A percentile compares a stretch with the other conserved stretches of the same genome.
Conservation (phyloP, 345 rosid species). For the Gossypium rotundifolium region DNA sequence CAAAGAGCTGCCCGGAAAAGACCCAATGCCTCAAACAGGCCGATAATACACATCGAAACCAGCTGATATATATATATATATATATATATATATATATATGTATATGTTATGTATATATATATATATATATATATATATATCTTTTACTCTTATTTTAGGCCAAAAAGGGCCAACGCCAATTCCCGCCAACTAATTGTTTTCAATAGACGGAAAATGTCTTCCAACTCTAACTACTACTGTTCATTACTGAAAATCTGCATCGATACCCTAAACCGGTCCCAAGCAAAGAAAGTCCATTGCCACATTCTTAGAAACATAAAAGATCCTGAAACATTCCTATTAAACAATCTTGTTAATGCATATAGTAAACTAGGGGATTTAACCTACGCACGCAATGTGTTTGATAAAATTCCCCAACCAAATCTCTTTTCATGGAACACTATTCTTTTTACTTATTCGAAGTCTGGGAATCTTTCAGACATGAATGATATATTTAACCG, state of each 20-base stretch:
- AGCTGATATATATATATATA: no score
- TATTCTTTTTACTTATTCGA: conserved; percentile 70
- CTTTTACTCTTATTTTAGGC: no score
- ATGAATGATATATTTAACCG: conserved; percentile 43
- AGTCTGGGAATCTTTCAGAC: conserved; percentile 46
- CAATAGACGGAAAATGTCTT: neutral
- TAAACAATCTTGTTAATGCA: conserved; percentile 34
- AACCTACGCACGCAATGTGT: conserved; percentile 56
- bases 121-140: no score
- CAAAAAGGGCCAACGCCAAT: neutral
- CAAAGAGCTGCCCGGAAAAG: no score
- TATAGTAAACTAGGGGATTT: conserved; percentile 39
- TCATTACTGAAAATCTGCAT: conserved; percentile 7
- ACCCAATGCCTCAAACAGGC: no score
- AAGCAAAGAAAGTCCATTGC: conserved; percentile 36
- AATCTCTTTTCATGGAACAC: conserved; percentile 78
- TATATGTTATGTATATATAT: no score
- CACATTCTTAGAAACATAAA: conserved; percentile 40
- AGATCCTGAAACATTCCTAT: conserved; percentile 42
- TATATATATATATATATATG: no score
- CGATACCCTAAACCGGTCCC: conserved; percentile 16
- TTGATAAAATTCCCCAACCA: conserved; percentile 53
- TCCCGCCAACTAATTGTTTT: conserved; percentile 5
- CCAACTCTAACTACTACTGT: conserved; percentile 5
- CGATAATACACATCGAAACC: no score